These are phyloP conservation scores for Amanita pallidorosea DNA, from an alignment of 768 basidiomycete genomes.

Conservation along the genomic window DNA sequence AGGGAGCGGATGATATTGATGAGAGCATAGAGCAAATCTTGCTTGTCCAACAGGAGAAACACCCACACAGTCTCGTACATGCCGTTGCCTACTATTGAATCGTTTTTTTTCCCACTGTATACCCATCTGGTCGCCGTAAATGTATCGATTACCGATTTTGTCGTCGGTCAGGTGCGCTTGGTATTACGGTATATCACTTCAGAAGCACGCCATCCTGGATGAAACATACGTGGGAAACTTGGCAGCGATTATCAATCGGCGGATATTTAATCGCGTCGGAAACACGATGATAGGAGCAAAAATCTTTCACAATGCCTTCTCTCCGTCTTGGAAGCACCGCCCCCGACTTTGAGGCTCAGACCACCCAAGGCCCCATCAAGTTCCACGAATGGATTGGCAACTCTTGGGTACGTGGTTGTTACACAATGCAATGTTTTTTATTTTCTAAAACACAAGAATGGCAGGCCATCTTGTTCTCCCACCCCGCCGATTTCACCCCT, in stretches of 20 bases:
- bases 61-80: slow-evolving; percentile 88
- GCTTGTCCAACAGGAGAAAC: slow-evolving; percentile 74
- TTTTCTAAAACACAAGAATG: neutral
- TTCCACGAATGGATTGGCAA: slow-evolving; percentile 91
- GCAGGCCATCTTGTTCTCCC: slow-evolving; percentile 85
- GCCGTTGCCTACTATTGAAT: slow-evolving; percentile 79
- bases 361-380: slow-evolving; percentile 77
- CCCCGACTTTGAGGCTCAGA: slow-evolving; percentile 87
- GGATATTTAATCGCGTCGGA: neutral
- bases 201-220: slow-evolving; percentile 31
- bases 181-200: neutral
- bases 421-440: too few species aligned
- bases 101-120: neutral
- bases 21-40: slow-evolving; percentile 84
- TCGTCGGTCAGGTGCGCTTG: neutral
- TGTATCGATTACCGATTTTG: neutral
- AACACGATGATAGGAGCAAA: slow-evolving; percentile 1
- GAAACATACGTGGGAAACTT: slow-evolving; percentile 47
- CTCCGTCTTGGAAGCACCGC: slow-evolving; percentile 82
- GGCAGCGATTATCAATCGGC: slow-evolving; percentile 36
- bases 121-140: neutral
- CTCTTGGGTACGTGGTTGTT: slow-evolving; percentile 71
- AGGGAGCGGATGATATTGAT: slow-evolving; percentile 77
- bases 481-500: slow-evolving; percentile 89
- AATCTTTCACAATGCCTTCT: slow-evolving; percentile 25